A percentile compares a stretch with the other conserved stretches of the same genome.
These are phyloP conservation scores for Xylaria sp. DNA, from an alignment of 2,329 filamentous ascomycete species.

Conservation along the genomic window DNA sequence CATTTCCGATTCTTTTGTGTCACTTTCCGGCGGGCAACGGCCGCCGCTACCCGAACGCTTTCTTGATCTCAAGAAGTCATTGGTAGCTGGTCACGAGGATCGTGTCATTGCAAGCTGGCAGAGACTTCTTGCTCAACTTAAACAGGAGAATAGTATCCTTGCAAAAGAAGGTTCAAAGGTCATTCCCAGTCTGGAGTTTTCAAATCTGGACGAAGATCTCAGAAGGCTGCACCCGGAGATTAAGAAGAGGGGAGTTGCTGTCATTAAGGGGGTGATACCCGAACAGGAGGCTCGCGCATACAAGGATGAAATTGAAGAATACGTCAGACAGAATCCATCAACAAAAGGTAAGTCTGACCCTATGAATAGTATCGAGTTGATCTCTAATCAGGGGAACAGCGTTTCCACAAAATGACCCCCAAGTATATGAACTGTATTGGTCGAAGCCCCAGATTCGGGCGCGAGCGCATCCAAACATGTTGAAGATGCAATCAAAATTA, in stretches of 20 bases:
- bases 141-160: conserved; percentile 60
- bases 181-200: conserved; percentile 65
- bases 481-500: conserved; percentile 70
- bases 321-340: conserved; percentile 71
- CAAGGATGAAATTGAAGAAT: conserved; percentile 73
- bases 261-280: conserved; percentile 74
- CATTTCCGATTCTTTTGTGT: conserved; percentile 71
- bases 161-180: conserved; percentile 58
- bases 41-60: conserved; percentile 66
- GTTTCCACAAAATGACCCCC: conserved; percentile 73
- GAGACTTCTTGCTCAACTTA: conserved; percentile 58
- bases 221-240: conserved; percentile 60
- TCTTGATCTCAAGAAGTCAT: conserved; percentile 64
- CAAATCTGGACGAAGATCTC: conserved; percentile 55
- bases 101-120: conserved; percentile 61
- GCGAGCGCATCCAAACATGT: conserved; percentile 72
- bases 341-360: conserved; percentile 59
- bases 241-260: conserved; percentile 68
- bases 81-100: conserved; percentile 62
- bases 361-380: neutral
- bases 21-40: conserved; percentile 61
- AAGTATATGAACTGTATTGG: conserved; percentile 83
- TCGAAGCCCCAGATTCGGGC: conserved; percentile 74
- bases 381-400: conserved; percentile 53
- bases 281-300: conserved; percentile 70